Base-by-base conservation (phyloP, 2,329 filamentous ascomycete genomes). In the Clarireedia monteithiana region DNA sequence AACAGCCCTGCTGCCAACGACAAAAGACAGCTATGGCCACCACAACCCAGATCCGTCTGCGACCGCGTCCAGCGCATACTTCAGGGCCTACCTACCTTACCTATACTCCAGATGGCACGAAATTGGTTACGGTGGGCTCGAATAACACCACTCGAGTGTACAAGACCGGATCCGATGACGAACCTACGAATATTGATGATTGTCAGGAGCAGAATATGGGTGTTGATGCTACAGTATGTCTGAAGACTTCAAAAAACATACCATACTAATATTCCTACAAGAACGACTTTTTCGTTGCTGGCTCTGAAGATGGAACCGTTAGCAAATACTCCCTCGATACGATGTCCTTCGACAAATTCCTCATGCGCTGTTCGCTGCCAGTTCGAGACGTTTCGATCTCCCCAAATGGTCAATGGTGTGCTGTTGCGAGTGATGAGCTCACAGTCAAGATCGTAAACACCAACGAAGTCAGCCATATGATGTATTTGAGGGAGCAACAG, bases 131-230 rank as follows among this genome's bases (percentile, higher is more conserved):
- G 10, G 91, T 91, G 59, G 94, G 94, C 61, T 87, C 89, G 58
- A 96, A 97, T 74, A 95, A 95, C 67, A 90, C 89, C 6, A 91
- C 96, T 66, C 88, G 95, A 50, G 82, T 97, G 50, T 99, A 95
- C 75, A 89, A 86, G 63, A 94, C 91, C 14, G 90, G 89, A 58
- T 94, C 88, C 40, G 88, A 95, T 73, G 91, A 91, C 64, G 94
- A 99, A 70, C 94, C 95, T 9, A 84, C 82, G 57, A 96, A 92
- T 56, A 86, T 99, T 56, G 92, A 97, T 69, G 90, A 96, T 61
- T 90, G 87, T 54, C 87, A 88, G 59, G 92, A 96, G 64, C 86
- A 89, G 62, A 95, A 96, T 68, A 78, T 88, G 20, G 84, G 86
- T 34, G 82, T 97, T 23, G 87, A 84, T 30, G 84, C 90, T 20